These are phyloP conservation scores for Umbelopsis ramanniana DNA, from an alignment of 192 early-diverging fungal genomes.

Conservation along the genomic window DNA sequence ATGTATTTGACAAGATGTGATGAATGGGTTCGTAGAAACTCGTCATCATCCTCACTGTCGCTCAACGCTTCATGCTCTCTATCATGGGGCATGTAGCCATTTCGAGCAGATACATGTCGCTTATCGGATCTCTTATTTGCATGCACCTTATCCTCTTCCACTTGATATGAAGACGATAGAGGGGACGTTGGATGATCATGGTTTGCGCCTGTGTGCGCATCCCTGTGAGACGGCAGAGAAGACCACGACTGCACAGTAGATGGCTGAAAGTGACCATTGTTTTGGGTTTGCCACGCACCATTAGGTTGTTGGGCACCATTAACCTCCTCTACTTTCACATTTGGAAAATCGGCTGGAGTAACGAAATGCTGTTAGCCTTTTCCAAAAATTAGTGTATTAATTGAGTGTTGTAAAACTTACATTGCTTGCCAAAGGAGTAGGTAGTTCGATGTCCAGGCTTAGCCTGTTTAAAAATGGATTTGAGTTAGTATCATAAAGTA, in stretches of 20 bases:
- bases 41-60: constrained; percentile 33
- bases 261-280: neutral
- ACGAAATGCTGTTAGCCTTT: no score
- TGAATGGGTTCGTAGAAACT: constrained; percentile 29
- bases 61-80: neutral
- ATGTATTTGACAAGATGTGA: constrained; percentile 47
- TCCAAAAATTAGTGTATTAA: no score
- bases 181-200: neutral
- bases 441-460: constrained; percentile 6
- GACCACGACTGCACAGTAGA: constrained; percentile 2
- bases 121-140: neutral
- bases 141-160: neutral
- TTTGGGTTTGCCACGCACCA: neutral
- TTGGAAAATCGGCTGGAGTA: neutral
- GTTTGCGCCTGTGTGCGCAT: neutral
- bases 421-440: constrained; percentile 5
- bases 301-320: constrained; percentile 2
- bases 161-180: neutral
- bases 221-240: neutral
- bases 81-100: neutral
- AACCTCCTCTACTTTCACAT: constrained; percentile 2
- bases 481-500: no score
- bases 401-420: neutral
- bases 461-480: neutral
- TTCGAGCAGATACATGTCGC: neutral